Conservation (phyloP, 2,329 filamentous ascomycete genomes). For the Penicillium capsulatum region DNA sequence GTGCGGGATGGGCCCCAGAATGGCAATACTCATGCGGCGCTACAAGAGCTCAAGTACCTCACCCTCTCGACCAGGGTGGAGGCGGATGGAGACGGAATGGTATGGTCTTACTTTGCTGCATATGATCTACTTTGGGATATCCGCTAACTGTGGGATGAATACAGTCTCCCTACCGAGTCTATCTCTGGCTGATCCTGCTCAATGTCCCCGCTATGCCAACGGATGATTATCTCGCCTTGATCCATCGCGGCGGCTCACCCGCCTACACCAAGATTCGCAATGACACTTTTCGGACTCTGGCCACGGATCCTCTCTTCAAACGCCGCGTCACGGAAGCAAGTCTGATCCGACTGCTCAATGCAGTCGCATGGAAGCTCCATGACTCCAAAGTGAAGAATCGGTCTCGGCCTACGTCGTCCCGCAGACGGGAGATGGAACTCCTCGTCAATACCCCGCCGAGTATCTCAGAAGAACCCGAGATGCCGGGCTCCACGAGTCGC, state of each 20-base stretch:
- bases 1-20: slow-evolving; percentile 74
- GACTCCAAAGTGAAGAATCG: slow-evolving; percentile 59
- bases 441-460: slow-evolving; percentile 37
- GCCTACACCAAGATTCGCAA: slow-evolving; percentile 97
- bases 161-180: slow-evolving; percentile 87
- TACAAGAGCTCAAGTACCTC: slow-evolving; percentile 47
- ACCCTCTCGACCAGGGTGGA: slow-evolving; percentile 49
- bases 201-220: slow-evolving; percentile 80
- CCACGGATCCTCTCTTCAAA: slow-evolving; percentile 95
- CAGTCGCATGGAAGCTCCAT: slow-evolving; percentile 87
- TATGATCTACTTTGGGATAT: background rate
- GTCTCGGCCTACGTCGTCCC: slow-evolving; percentile 38
- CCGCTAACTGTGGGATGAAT: too few species aligned
- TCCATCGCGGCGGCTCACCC: slow-evolving; percentile 88
- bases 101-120: slow-evolving; percentile 27
- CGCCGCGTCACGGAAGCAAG: slow-evolving; percentile 93
- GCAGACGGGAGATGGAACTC: slow-evolving; percentile 47
- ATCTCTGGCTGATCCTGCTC: slow-evolving; percentile 92
- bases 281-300: slow-evolving; percentile 93
- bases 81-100: slow-evolving; percentile 53
- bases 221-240: slow-evolving; percentile 80
- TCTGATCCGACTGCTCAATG: slow-evolving; percentile 88
- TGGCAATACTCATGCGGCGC: slow-evolving; percentile 52
- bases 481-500: slow-evolving; percentile 12
- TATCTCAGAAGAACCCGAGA: slow-evolving; percentile 34